These are phyloP conservation scores for Metarhizium humberi DNA, from an alignment of 2,329 filamentous ascomycete species.

Conservation along the genomic window DNA sequence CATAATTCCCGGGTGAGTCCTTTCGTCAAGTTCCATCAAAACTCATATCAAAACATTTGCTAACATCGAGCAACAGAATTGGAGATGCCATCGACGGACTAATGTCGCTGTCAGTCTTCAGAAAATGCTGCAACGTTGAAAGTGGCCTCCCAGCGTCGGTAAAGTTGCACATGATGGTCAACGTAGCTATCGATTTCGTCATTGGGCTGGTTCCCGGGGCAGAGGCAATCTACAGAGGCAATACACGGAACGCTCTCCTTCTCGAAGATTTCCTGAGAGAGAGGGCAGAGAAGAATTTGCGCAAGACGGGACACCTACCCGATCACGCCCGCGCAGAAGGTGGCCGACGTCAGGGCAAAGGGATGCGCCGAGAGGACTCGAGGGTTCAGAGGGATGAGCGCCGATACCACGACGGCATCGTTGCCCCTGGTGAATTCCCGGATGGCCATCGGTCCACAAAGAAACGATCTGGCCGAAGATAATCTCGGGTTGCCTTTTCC, in stretches of 20 bases:
- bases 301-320: constrained; percentile 32
- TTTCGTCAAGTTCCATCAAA: neutral
- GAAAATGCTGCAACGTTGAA: constrained; percentile 63
- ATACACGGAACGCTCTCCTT: constrained; percentile 65
- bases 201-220: constrained; percentile 64
- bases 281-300: constrained; percentile 52
- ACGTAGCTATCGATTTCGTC: constrained; percentile 65
- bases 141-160: constrained; percentile 60
- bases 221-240: constrained; percentile 65
- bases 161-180: constrained; percentile 66
- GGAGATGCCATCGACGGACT: constrained; percentile 68
- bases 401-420: neutral
- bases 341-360: constrained; percentile 42
- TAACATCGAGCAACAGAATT: constrained; percentile 36
- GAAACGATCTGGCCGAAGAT: neutral
- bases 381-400: neutral
- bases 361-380: constrained; percentile 16
- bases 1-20: constrained; percentile 66
- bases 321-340: constrained; percentile 41
- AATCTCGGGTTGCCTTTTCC: neutral
- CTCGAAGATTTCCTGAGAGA: constrained; percentile 60
- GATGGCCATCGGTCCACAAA: neutral
- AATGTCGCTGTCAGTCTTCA: constrained; percentile 67
- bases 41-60: neutral
- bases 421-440: neutral